These are phyloP conservation scores for Mycosarcoma mackinlayi DNA, from an alignment of 1,284 basidiomycete genomes.

Conservation along the genomic window DNA sequence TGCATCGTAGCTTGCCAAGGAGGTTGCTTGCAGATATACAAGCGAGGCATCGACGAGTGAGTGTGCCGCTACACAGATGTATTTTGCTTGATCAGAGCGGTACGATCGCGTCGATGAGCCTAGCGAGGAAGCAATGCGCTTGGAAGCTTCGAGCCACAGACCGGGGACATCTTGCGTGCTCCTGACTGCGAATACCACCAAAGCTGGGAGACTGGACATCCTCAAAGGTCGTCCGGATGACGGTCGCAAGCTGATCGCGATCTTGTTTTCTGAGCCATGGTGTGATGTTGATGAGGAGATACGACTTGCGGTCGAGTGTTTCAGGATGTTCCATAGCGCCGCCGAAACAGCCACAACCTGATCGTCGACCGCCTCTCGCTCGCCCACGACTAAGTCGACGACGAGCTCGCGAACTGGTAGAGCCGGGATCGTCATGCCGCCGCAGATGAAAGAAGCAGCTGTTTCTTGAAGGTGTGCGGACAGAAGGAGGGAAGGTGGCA, in stretches of 20 bases:
- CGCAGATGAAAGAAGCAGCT: no score
- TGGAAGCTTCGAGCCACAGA: conserved; percentile 39
- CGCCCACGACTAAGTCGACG: conserved; percentile 32
- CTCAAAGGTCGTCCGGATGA: conserved; percentile 17
- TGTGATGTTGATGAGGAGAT: conserved; percentile 8
- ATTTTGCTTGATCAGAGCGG: conserved; percentile 20
- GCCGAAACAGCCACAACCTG: conserved; percentile 32
- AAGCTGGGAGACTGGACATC: conserved; percentile 19
- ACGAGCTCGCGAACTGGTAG: conserved; percentile 19
- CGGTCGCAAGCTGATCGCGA: conserved; percentile 27
- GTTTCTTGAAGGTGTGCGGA: background rate
- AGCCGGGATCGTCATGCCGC: conserved; percentile 23
- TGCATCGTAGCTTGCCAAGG: conserved; percentile 31
- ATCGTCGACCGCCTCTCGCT: conserved; percentile 28
- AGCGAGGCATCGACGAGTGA: conserved; percentile 39
- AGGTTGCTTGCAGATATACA: conserved; percentile 51
- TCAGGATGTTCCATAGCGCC: conserved; percentile 20
- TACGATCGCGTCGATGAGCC: conserved; percentile 11
- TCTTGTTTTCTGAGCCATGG: background rate
- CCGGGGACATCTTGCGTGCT: conserved; percentile 19
- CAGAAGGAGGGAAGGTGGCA: no score
- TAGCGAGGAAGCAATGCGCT: conserved; percentile 13
- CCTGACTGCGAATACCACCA: conserved; percentile 21
- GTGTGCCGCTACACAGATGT: conserved; percentile 18
- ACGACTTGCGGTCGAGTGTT: background rate